phyloP scores from a whole-genome alignment of 2,329 filamentous ascomycete genomes.

The Microsporum audouinii region DNA sequence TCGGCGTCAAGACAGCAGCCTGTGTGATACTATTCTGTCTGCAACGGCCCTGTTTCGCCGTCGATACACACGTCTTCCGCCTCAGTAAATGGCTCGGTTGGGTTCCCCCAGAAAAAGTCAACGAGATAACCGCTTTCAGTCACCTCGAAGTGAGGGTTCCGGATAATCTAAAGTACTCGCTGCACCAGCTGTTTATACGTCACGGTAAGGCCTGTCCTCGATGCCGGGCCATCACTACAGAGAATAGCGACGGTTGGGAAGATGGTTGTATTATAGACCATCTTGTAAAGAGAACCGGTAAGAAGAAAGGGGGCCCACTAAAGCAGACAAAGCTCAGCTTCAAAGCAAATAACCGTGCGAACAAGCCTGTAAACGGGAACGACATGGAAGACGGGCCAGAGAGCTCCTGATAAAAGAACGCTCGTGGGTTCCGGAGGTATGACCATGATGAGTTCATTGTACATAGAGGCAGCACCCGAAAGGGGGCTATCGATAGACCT shows the following conservation, averaged over 20 bases:
- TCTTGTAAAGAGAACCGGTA: conserved; percentile 46
- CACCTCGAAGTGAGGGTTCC: conserved; percentile 52
- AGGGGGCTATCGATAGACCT: too few species aligned
- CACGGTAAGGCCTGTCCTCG: conserved; percentile 52
- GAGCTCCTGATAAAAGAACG: background rate
- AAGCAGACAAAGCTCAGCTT: background rate
- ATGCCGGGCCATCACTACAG: conserved; percentile 50
- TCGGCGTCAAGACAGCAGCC: conserved; percentile 55
- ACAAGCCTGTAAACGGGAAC: background rate
- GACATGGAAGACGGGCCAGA: background rate
- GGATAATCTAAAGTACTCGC: conserved; percentile 50
- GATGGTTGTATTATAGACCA: conserved; percentile 54
- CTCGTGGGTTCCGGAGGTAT: background rate
- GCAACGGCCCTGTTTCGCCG: conserved; percentile 51
- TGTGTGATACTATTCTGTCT: conserved; percentile 56
- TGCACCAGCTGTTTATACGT: conserved; percentile 51
- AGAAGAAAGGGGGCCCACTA: conserved; percentile 27
- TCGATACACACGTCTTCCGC: conserved; percentile 56
- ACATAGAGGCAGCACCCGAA: background rate
- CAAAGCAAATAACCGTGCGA: background rate
- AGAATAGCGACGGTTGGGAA: conserved; percentile 52
- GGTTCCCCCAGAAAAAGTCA: conserved; percentile 42
- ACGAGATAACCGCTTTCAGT: conserved; percentile 42
- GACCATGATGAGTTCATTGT: background rate
- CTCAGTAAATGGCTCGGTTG: conserved; percentile 52